Evolutionary conservation across 2,329 filamentous ascomycete species (phyloP).

Genomic region (Nannizziopsis arthrosporioides): DNA sequence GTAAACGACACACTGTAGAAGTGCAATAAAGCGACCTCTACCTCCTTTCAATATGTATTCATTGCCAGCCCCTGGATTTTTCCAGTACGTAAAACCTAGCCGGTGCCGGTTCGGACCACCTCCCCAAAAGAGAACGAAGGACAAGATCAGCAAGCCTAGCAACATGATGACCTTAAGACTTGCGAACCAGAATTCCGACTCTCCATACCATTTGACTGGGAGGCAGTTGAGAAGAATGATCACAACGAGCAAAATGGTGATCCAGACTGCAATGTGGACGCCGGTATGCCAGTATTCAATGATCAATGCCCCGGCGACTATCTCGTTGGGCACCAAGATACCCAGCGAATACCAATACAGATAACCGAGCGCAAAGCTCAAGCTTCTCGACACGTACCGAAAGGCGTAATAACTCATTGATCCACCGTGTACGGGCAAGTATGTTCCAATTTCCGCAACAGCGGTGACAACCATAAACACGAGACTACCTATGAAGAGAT

Average conservation of each 20-base stretch:
- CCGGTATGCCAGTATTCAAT: constrained; percentile 49
- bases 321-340: constrained; percentile 45
- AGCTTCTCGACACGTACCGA: constrained; percentile 33
- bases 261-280: constrained; percentile 39
- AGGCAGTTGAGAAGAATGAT: constrained; percentile 42
- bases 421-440: constrained; percentile 35
- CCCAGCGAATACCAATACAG: constrained; percentile 40
- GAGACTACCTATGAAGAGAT: constrained; percentile 39
- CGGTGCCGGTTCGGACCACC: constrained; percentile 42
- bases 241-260: constrained; percentile 48
- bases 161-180: constrained; percentile 42
- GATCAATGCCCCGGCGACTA: constrained; percentile 54
- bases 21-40: constrained; percentile 41
- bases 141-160: constrained; percentile 41
- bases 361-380: constrained; percentile 35
- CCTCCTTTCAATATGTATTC: constrained; percentile 37
- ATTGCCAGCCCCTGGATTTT: constrained; percentile 39
- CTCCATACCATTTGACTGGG: constrained; percentile 42
- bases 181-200: constrained; percentile 45
- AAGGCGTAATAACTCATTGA: constrained; percentile 36
- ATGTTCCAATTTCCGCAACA: constrained; percentile 33
- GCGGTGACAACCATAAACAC: constrained; percentile 40
- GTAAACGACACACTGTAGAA: constrained; percentile 42
- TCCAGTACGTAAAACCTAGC: constrained; percentile 43
- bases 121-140: constrained; percentile 47